These are phyloP conservation scores for Climacium dendroides DNA, from an alignment of 225 moss, liverwort and hornwort genomes.

Conservation along the genomic window DNA sequence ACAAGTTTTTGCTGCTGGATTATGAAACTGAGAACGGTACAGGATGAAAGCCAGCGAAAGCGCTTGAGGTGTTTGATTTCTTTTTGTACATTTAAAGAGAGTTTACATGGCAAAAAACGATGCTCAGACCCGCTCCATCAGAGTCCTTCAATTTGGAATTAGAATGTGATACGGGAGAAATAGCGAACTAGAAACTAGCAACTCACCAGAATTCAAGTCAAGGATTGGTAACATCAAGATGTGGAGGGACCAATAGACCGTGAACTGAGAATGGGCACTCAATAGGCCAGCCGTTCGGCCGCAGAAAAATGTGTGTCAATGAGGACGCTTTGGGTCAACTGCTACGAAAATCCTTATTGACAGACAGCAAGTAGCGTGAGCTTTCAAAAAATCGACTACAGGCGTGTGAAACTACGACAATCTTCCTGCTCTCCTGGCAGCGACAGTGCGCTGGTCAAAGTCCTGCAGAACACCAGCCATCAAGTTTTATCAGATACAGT, in stretches of 20 bases:
- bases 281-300: not conserved
- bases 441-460: conserved; percentile 31
- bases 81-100: not conserved
- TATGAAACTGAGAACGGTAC: not conserved
- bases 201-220: not conserved
- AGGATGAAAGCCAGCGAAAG: not conserved
- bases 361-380: not conserved
- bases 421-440: conserved; percentile 33
- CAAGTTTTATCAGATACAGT: not conserved
- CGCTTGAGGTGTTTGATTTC: not conserved
- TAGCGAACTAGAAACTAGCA: not conserved
- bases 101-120: not conserved
- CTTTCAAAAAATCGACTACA: not conserved
- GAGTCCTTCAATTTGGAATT: not conserved
- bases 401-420: not conserved
- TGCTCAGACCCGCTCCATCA: not conserved
- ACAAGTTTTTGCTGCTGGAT: not conserved
- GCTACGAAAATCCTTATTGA: not conserved
- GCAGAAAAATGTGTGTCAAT: not conserved
- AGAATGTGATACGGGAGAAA: not conserved
- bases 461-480: conserved; percentile 33
- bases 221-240: not conserved
- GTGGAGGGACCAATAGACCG: not conserved
- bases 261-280: not conserved
- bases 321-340: not conserved